Base-by-base conservation (phyloP, 768 basidiomycete species). In the Hericium alpestre region DNA sequence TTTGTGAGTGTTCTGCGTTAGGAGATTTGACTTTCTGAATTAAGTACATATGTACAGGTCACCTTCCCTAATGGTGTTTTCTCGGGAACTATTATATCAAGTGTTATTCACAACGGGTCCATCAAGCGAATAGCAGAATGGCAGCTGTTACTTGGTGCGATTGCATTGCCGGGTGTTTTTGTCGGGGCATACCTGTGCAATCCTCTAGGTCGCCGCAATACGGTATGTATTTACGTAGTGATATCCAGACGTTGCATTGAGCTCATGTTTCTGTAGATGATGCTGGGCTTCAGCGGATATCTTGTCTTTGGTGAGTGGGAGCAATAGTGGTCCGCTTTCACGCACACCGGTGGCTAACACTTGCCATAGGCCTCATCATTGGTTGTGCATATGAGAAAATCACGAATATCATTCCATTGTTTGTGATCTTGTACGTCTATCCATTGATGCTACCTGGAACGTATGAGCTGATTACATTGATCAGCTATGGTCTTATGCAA, bases 21-120 rank as follows among this genome's bases (percentile, higher is more conserved):
- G 10, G 53, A 25, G 23, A 12, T 55, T 46, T 15, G 18, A 13
- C 25, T 25, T 25, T 23, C 15, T 23, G 25, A 9, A 25, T 51
- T 51, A 38, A 22, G 57, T 15, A 55, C 25, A n/a, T 12, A 2
- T 56, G 32, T 38, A 12, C 38, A 82, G 80, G 76, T 88, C 32
- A 82, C 82, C 4, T 87, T 86, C 66, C 86, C 84, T 0, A 87
- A 87, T 61, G 83, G 84, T 16, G 80, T 86, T 4, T 87, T 85
- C 70, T 79, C 79, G 27, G 79, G 79, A 8, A 77, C 80, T 3
- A 87, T 86, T 57, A 86, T 89, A 32, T 76, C 83, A 4, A 80
- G 78, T 51, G 79, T 88, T 32, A 83, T 86, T 47, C 76, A 80
- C 50, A 65, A 77, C 41, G 72, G 73, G 4, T 72, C 76, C 63